Conservation (phyloP, 129 eudicot genomes). For the Pulicaria dysenterica region DNA sequence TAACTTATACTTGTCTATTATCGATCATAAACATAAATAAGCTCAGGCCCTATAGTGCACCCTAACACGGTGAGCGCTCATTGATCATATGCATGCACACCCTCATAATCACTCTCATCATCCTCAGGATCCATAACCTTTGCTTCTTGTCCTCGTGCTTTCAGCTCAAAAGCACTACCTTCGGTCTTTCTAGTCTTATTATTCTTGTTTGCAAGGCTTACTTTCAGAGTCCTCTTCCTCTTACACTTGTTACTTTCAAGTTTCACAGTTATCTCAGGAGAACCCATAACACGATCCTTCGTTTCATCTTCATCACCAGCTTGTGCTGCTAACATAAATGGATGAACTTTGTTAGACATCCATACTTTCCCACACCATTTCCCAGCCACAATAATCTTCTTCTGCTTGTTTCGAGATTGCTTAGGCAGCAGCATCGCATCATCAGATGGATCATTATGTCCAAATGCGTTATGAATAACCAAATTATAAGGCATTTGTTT, state of each 20-base stretch:
- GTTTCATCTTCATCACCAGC: slow-evolving; percentile 52
- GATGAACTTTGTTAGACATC: slow-evolving; percentile 84
- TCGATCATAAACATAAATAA: too few relatives aligned
- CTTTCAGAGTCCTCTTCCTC: slow-evolving; percentile 49
- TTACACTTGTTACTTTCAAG: slow-evolving; percentile 40
- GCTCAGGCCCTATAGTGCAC: too few relatives aligned
- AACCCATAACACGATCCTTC: slow-evolving; percentile 21
- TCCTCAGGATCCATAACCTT: too few relatives aligned
- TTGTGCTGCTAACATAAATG: slow-evolving; percentile 50
- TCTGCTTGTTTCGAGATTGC: slow-evolving; percentile 57
- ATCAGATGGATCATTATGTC: slow-evolving; percentile 47
- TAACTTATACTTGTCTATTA: too few relatives aligned
- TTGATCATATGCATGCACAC: too few relatives aligned
- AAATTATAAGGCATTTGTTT: slow-evolving; percentile 90
- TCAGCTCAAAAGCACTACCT: too few relatives aligned
- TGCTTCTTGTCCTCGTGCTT: too few relatives aligned
- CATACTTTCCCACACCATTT: slow-evolving; percentile 90
- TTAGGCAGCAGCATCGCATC: slow-evolving; percentile 28
- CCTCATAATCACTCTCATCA: too few relatives aligned
- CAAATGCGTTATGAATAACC: slow-evolving; percentile 68
- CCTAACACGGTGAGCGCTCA: too few relatives aligned
- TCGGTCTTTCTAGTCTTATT: too few relatives aligned
- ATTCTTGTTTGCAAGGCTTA: too few relatives aligned
- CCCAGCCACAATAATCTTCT: slow-evolving; percentile 69
- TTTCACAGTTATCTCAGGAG: slow-evolving; percentile 35